Conservation (phyloP, 1,284 basidiomycete genomes). For the Porodaedalea pini region DNA sequence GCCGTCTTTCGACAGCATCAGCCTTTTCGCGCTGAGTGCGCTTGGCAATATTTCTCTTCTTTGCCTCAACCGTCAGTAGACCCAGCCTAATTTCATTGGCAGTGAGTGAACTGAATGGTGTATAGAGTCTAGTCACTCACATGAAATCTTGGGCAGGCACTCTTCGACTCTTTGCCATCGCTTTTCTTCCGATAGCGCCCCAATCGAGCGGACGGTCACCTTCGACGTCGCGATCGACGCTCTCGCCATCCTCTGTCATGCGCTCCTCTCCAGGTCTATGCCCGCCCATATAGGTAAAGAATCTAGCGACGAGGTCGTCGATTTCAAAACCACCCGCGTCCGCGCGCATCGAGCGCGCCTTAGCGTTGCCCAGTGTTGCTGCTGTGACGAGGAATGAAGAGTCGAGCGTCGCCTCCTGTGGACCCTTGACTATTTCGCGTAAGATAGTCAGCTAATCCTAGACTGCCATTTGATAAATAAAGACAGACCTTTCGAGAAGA, state of each 20-base stretch:
- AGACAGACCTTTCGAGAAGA: constrained; percentile 57
- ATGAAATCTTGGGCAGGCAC: constrained; percentile 78
- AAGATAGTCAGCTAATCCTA: neutral
- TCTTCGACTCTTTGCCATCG: constrained; percentile 68
- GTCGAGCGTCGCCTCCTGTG: constrained; percentile 78
- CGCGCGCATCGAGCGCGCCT: constrained; percentile 83
- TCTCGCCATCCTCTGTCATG: constrained; percentile 47
- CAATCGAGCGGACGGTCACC: constrained; percentile 53
- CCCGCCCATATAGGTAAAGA: constrained; percentile 71
- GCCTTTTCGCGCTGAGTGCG: constrained; percentile 72
- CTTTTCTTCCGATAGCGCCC: constrained; percentile 71
- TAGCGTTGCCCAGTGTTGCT: constrained; percentile 68
- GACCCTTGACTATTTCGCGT: constrained; percentile 59
- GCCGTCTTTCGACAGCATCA: constrained; percentile 61
- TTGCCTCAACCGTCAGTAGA: constrained; percentile 73
- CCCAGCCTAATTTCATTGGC: constrained; percentile 57
- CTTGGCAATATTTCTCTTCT: constrained; percentile 56
- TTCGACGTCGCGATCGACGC: constrained; percentile 39
- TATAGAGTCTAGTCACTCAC: constrained; percentile 39
- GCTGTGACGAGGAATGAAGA: constrained; percentile 68
- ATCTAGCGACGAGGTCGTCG: constrained; percentile 75
- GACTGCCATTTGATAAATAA: neutral
- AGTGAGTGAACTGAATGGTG: neutral
- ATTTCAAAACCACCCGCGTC: constrained; percentile 79
- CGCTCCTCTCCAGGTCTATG: constrained; percentile 37